A percentile compares a stretch with the other conserved stretches of the same genome.
phyloP scores from a whole-genome alignment of 1,284 basidiomycete species.

The Pascua guehoae region DNA sequence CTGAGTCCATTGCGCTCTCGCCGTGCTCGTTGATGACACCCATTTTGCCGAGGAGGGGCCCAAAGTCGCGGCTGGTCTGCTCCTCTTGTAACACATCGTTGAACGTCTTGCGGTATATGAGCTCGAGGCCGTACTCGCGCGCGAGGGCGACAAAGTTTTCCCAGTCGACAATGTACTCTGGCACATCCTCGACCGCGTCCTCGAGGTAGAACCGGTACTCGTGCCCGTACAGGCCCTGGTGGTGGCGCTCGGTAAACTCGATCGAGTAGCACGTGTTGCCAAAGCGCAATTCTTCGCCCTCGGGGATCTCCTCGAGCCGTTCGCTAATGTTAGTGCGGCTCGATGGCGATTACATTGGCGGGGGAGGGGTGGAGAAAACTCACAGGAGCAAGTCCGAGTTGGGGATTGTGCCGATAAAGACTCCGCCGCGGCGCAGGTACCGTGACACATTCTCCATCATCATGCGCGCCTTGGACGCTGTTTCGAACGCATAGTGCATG shows the following conservation, averaged over 20 bases:
- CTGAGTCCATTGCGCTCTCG: slow-evolving; percentile 81
- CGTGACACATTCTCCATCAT: slow-evolving; percentile 90
- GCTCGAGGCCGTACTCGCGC: slow-evolving; percentile 69
- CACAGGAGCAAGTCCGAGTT: slow-evolving; percentile 75
- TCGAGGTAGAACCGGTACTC: slow-evolving; percentile 88
- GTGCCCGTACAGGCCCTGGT: slow-evolving; percentile 74
- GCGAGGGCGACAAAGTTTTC: slow-evolving; percentile 83
- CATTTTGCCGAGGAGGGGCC: slow-evolving; percentile 76
- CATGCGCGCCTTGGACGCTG: slow-evolving; percentile 72
- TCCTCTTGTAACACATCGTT: slow-evolving; percentile 79
- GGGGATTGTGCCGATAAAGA: slow-evolving; percentile 92
- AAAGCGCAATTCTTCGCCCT: slow-evolving; percentile 65
- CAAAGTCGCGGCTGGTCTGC: slow-evolving; percentile 69
- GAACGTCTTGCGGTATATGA: slow-evolving; percentile 80
- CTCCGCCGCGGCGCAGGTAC: slow-evolving; percentile 75
- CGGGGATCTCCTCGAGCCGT: slow-evolving; percentile 64
- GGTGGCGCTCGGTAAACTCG: slow-evolving; percentile 66
- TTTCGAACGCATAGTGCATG: slow-evolving; percentile 99
- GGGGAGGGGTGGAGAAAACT: slow-evolving; percentile 39
- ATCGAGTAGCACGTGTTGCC: slow-evolving; percentile 89
- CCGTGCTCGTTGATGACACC: slow-evolving; percentile 78
- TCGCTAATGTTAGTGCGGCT: slow-evolving; percentile 51
- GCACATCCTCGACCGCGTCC: slow-evolving; percentile 95
- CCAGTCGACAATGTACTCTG: slow-evolving; percentile 95
- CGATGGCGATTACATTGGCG: no score